A percentile compares a stretch with the other conserved stretches of the same genome.
Evolutionary conservation across 768 basidiomycete genomes (phyloP).

Genomic region (Boletus fagicola): DNA sequence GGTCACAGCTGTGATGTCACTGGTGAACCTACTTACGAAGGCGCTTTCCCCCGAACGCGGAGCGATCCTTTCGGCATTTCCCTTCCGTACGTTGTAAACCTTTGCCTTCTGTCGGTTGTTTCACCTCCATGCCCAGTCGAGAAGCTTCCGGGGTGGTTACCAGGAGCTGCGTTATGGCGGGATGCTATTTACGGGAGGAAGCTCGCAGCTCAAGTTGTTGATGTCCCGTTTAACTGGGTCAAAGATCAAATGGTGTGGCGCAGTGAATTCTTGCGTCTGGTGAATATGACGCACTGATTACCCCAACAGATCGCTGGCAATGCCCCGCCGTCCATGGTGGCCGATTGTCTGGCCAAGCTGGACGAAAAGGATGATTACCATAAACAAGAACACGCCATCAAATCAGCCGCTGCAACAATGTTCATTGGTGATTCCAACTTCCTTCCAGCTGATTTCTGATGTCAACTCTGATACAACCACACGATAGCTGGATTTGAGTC

Average conservation of each 20-base stretch:
- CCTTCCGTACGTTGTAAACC: slow-evolving; percentile 18
- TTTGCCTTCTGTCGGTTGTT: not conserved
- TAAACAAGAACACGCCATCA: slow-evolving; percentile 26
- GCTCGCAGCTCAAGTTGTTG: slow-evolving; percentile 20
- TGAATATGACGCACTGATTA: not conserved
- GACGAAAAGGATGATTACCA: slow-evolving; percentile 16
- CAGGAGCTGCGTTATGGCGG: slow-evolving; percentile 21
- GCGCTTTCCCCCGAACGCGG: slow-evolving; percentile 21
- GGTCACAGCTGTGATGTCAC: slow-evolving; percentile 16
- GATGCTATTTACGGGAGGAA: slow-evolving; percentile 14
- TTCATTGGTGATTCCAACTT: slow-evolving; percentile 20
- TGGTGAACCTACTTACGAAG: slow-evolving; percentile 20
- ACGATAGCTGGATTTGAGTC: slow-evolving; percentile 26
- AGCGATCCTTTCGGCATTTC: slow-evolving; percentile 22
- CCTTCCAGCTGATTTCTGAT: not conserved
- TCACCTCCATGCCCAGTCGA: slow-evolving; percentile 12
- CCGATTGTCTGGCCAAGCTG: slow-evolving; percentile 20
- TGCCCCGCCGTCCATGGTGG: slow-evolving; percentile 28
- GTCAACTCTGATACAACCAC: not conserved
- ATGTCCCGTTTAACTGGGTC: slow-evolving; percentile 26
- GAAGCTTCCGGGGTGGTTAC: slow-evolving; percentile 26
- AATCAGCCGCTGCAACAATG: slow-evolving; percentile 24
- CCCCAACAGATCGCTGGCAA: slow-evolving; percentile 10
- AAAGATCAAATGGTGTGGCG: slow-evolving; percentile 25
- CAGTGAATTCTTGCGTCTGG: not conserved